Evolutionary conservation across 116 monocot species (phyloP), one percentile per base, ranked within the genome.

Genomic region (Iris pallida): DNA sequence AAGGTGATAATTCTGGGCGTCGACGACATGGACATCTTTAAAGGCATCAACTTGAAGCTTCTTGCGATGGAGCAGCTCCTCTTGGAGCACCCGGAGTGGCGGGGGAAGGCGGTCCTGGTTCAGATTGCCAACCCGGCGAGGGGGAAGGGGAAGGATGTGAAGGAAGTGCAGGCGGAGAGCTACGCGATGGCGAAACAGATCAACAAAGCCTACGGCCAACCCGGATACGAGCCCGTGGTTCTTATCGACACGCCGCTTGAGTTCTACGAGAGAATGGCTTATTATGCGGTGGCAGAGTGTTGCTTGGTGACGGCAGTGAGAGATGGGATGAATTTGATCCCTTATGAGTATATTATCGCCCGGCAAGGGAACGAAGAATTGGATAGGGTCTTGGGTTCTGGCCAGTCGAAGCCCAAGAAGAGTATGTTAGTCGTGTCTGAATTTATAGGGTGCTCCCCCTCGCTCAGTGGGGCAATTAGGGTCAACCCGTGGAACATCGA

Each of bases 21-120:
- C 7, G 93, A 93, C 65, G 93, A 93, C 67, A 86, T 89, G 82
- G 93, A 94, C 59, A 94, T 94, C 63, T 94, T 94, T 58, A 95
- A 95, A 41, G 94, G 94, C n/a, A 95, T 95, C 55, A 95, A 81
- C 75, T 57, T 95, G 68, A 90, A 95, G 76, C 76, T 95, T 55
- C 64, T 95, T 17, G 94, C 94, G n/a, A 83, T 95, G 83, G 94
- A 95, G 61, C 88, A 95, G 61, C 61, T 95, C 20, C 76, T 95
- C 9, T 7, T 61, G 18, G 80, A 78, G 68, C 85, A 85, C 30
- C 65, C 77, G 0, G 72, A 83, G 57, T 95, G 94, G 90, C 80
- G 90, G 2, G 90, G 90, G 47, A 85, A 83, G 77, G 90, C 75
- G 16, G 94, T 95, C 0, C 68, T 94, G 53, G 83, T 89, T 6